Evolutionary conservation across 1,284 basidiomycete species (phyloP), one percentile per base, ranked within the genome.

Genomic region (Neonothopanus nambi): DNA sequence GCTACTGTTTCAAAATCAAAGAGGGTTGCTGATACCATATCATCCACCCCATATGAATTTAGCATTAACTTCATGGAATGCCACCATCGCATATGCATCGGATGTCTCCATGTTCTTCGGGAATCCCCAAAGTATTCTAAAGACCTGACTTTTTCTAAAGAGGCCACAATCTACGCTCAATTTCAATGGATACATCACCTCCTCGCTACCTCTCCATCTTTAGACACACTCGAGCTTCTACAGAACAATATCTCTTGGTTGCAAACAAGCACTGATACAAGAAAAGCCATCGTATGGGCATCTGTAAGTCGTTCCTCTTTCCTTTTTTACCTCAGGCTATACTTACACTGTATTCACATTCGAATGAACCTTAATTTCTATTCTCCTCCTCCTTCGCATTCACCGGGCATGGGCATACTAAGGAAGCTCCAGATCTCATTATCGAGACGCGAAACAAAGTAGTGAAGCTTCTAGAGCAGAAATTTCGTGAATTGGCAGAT

Each of bases 141-240:
- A 17, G 47, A 40, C 20, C 1, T 18, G 5, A 40, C 41, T 8
- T 8, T 9, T 35, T 11, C 9, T 11, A n/a, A 23, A 21, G 48
- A 43, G 20, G 5, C 8, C 6, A 36, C 36, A 13, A n/a, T n/a
- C 17, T 50, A 42, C 23, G 39, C 48, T 11, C 21, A 43, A 23
- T 26, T 17, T 17, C n/a, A 41, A 12, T 50, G 48, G 48, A 41
- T 50, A 17, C 15, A 28, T 39, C 38, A 40, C 37, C 38, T 50
- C 33, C n/a, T 42, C 18, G 20, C 33, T 4, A 35, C 26, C 1
- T 1, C 5, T 20, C 39, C 39, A 4, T 13, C 3, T 3, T 8
- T 13, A 9, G 40, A 36, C 3, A 35, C 18, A 12, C 17, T 50
- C 4, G 12, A 23, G 18, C 13, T 18, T 36, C 42, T 50, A 17